Evolutionary conservation across 139 green algal species (phyloP).

Genomic region (Tetraselmis chui): DNA sequence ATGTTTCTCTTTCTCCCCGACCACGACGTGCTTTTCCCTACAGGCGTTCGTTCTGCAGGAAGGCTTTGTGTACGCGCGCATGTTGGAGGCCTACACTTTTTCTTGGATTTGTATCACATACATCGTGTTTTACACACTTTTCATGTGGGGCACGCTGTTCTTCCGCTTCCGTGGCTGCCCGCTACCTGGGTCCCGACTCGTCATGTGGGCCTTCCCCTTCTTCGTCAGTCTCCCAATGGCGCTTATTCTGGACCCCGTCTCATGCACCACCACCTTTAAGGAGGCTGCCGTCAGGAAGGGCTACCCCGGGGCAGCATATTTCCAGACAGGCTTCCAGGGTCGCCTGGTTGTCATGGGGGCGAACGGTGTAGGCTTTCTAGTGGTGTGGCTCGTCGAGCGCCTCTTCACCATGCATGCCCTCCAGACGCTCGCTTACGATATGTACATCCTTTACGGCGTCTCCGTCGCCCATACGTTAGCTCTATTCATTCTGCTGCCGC

Average conservation of each 20-base stretch:
- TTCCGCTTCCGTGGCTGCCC: neutral
- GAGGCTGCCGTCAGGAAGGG: neutral
- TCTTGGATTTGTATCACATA: neutral
- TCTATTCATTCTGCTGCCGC: neutral
- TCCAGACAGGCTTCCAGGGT: neutral
- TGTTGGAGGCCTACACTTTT: neutral
- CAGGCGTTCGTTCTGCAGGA: neutral
- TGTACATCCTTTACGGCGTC: neutral
- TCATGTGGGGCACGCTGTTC: neutral
- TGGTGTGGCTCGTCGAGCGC: neutral
- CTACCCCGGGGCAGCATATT: neutral
- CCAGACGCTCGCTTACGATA: neutral
- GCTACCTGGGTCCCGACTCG: neutral
- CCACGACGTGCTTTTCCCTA: too few species aligned
- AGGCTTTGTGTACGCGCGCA: neutral
- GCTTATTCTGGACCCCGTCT: neutral
- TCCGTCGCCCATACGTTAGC: neutral
- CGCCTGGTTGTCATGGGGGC: neutral
- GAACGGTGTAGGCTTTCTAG: neutral
- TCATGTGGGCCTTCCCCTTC: neutral
- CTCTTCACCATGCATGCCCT: neutral
- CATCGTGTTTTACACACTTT: neutral
- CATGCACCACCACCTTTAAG: neutral
- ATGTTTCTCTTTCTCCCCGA: too few species aligned
- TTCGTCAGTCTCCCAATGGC: neutral